Evolutionary conservation across 495 filamentous ascomycete species (phyloP), one percentile per base, ranked within the genome.

Genomic region (Rhizodiscina lignyota): DNA sequence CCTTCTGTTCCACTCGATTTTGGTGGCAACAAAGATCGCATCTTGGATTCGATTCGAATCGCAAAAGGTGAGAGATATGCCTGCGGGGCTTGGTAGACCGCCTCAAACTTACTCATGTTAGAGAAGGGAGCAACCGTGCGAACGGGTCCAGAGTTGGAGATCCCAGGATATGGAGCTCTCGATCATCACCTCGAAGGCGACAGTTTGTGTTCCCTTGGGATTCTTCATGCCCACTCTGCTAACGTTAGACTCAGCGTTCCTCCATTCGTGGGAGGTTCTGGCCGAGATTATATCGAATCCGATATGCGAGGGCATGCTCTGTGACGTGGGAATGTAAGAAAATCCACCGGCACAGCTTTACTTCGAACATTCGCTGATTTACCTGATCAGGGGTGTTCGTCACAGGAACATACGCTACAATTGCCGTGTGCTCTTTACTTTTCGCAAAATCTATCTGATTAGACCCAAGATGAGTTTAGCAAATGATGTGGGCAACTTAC

Each of bases 401-500:
- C 81, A 87, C 52, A 55, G 74, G 18, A 79, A 78, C 39, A 53
- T 69, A 23, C 60, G 70, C 35, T 89, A 77, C 55, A 92, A 93
- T 45, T 79, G 74, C 44, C 64, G 84, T 2, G 63, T 81, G 13
- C 71, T 89, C 36, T 63, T 59, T 47, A 63, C 73, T 38, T 43
- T 54, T 32, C 32, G 36, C 15, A 87, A 50, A 17, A 51, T 58
- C 17, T 29, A 55, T 4, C 58, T 82, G 28, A 82, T 94, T 39
- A 64, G 84, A 13, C 85, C 84, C 0, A 94, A 93, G 55, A 64
- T 87, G 51, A 82, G 63, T 49, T 70, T 93, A 12, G 84, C 85
- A 33, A 78, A 81, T 26, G 33, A 11, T 28, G 11, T 33, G 35
- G 19, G 15, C n/a, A 18, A 34, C 13, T 12, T 13, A 34, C 4